Evolutionary conservation across 1,139 yeast species (phyloP), one percentile per base, ranked within the genome.

Genomic region (Pichia sp.): DNA sequence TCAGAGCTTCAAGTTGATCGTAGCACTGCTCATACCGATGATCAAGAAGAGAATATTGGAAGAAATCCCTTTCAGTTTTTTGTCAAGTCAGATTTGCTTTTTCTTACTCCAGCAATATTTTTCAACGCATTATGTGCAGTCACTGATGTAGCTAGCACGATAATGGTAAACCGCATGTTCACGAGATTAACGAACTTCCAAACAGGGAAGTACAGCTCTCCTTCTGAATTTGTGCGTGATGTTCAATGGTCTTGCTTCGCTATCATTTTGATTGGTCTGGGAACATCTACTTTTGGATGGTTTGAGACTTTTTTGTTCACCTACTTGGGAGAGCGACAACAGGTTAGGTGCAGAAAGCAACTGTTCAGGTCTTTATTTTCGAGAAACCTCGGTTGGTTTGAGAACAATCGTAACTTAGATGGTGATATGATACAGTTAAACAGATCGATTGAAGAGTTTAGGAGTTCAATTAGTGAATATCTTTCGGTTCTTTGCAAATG

Each of bases 381-480:
- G 0, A 74, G 74, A 56, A 67, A 75, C 0, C 64, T 81, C 19
- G 68, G 69, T 46, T 85, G 89, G 93, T 84, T 80, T 64, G 96
- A 90, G 57, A 62, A 63, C 1, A 75, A 76, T 52, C 75, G 76
- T 51, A 77, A 79, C 51, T 61, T 86, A 1, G 75, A 81, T 67
- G 96, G 96, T 8, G 79, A 81, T 31, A 62, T 87, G 5, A 75
- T 85, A 5, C 90, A 84, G 63, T 70, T 81, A 5, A 85, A 86
- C 68, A 71, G 96, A 60, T 85, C 95, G 61, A 76, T 88, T 30
- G 96, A 90, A 67, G 97, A 90, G 62, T 69, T 85, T 34, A 75
- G 95, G 62, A 70, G 79, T 0, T 90, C 95, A 0, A 75, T 81
- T 13, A 81, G 95, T 3, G 90, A 87, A 62, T 79, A 85, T 5